A percentile compares a stretch with the other conserved stretches of the same genome.
These are phyloP conservation scores for Calonectria leucothoes DNA, from an alignment of 2,329 filamentous ascomycete species.

Conservation along the genomic window DNA sequence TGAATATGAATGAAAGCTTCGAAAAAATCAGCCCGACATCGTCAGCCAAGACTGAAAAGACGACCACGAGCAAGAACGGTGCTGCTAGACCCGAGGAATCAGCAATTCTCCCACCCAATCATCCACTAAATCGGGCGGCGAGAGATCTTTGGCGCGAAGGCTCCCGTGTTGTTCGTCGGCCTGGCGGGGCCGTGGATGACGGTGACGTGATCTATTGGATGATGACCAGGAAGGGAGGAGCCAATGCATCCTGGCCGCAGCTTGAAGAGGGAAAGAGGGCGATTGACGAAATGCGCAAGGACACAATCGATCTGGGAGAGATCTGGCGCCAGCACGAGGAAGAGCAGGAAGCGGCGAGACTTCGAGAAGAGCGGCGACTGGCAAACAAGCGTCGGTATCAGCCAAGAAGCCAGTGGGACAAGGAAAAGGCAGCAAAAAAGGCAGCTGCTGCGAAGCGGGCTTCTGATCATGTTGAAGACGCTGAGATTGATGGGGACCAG, in stretches of 20 bases:
- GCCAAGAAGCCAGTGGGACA: conserved; percentile 32
- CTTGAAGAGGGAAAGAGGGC: conserved; percentile 30
- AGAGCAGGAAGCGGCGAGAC: conserved; percentile 23
- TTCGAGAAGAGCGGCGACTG: conserved; percentile 33
- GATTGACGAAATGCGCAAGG: conserved; percentile 34
- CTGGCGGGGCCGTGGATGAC: conserved; percentile 28
- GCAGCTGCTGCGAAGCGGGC: not conserved
- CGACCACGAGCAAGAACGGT: not conserved
- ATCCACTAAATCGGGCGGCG: not conserved
- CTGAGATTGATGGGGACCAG: not conserved
- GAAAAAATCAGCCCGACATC: not conserved
- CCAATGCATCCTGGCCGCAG: conserved; percentile 27
- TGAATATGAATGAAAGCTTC: not conserved
- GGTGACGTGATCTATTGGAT: conserved; percentile 35
- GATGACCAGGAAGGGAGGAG: conserved; percentile 36
- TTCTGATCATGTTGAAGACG: not conserved
- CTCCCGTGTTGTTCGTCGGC: conserved; percentile 24
- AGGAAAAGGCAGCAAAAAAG: conserved; percentile 28
- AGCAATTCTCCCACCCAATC: not conserved
- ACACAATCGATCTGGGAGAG: conserved; percentile 26
- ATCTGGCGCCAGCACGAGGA: conserved; percentile 28
- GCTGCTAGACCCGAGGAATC: not conserved
- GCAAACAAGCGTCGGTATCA: conserved; percentile 40
- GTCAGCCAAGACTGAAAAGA: not conserved
- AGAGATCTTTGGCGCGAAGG: conserved; percentile 34